Conservation (phyloP, 805 yeast genomes). For the Candida manassasensis region DNA sequence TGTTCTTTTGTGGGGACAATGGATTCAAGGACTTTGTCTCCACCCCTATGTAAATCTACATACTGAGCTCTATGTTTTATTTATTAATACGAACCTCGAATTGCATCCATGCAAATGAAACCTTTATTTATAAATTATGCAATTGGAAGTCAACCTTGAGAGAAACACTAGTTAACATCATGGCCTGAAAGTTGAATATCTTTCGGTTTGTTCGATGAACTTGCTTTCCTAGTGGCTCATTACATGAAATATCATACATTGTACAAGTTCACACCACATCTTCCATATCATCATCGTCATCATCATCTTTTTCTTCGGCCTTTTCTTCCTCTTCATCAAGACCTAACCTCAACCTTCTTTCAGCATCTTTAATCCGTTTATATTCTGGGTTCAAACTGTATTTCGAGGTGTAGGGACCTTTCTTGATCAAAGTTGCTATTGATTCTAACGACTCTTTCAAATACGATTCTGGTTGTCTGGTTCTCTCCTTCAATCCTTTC, state of each 20-base stretch:
- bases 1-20: no score
- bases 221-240: no score
- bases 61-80: no score
- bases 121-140: no score
- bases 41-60: no score
- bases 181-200: no score
- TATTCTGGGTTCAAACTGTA: slow-evolving; percentile 89
- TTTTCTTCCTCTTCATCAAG: slow-evolving; percentile 39
- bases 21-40: no score
- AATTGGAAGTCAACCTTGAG: no score
- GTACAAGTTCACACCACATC: slow-evolving; percentile 39
- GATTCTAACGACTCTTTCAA: slow-evolving; percentile 86
- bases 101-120: no score
- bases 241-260: not conserved
- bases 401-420: slow-evolving; percentile 93
- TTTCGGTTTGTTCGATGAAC: no score
- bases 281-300: slow-evolving; percentile 73
- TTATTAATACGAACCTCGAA: no score
- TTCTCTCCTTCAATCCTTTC: slow-evolving; percentile 89
- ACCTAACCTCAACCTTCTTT: slow-evolving; percentile 63
- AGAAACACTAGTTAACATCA: no score
- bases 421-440: slow-evolving; percentile 83
- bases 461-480: slow-evolving; percentile 92
- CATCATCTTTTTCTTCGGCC: slow-evolving; percentile 49
- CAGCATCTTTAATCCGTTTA: slow-evolving; percentile 72